These are phyloP conservation scores for Cavenderia fasciculata DNA, from an alignment of 78 protist species.

Conservation along the genomic window DNA sequence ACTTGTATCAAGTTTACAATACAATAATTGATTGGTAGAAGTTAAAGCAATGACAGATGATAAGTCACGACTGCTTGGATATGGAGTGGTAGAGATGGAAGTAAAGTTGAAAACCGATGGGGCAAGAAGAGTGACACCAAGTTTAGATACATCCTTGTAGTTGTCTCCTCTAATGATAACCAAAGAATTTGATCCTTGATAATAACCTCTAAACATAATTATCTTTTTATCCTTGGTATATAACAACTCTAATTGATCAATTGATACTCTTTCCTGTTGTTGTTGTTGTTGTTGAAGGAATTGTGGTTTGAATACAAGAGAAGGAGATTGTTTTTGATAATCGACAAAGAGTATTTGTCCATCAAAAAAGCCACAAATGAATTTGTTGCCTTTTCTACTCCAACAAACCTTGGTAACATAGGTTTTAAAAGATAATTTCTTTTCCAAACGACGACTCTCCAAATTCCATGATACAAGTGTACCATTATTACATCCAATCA, in stretches of 20 bases:
- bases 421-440: not conserved
- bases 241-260: slow-evolving; percentile 33
- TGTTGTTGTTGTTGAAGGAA: not conserved
- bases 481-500: slow-evolving; percentile 59
- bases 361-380: slow-evolving; percentile 40
- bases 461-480: slow-evolving; percentile 6
- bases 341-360: slow-evolving; percentile 16
- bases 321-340: not conserved
- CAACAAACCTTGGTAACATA: slow-evolving; percentile 25
- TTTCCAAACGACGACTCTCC: slow-evolving; percentile 11
- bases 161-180: slow-evolving; percentile 48
- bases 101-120: not conserved
- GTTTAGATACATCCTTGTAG: not conserved
- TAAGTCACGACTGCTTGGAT: not conserved
- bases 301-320: not conserved
- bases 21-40: not conserved
- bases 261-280: not conserved
- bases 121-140: not conserved
- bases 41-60: not conserved
- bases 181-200: not conserved
- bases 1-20: not conserved
- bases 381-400: slow-evolving; percentile 53
- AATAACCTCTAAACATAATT: slow-evolving; percentile 32
- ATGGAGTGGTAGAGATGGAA: slow-evolving; percentile 19
- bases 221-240: slow-evolving; percentile 37